Percentiles rank a stretch among this genome's conserved stretches.
These are phyloP conservation scores for Sclerotiophoma versabilis DNA, from an alignment of 2,329 filamentous ascomycete genomes.

Conservation along the genomic window DNA sequence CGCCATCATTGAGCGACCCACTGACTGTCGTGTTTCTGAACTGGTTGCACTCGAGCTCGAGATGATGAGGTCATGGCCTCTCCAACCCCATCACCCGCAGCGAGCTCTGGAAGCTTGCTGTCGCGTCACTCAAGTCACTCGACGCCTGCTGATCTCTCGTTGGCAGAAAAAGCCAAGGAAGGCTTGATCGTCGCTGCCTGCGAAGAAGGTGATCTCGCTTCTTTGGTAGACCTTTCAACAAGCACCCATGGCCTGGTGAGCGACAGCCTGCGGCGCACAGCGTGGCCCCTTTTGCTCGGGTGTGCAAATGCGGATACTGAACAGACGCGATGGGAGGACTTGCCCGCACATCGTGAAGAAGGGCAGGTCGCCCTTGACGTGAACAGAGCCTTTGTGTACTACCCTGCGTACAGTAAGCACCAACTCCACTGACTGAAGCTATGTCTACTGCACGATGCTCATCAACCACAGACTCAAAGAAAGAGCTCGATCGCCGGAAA, in stretches of 20 bases:
- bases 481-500: conserved; percentile 75
- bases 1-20: conserved; percentile 7
- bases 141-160: conserved; percentile 20
- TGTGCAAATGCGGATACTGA: conserved; percentile 30
- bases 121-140: conserved; percentile 23
- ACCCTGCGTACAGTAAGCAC: conserved; percentile 73
- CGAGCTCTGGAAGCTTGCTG: conserved; percentile 39
- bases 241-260: conserved; percentile 55
- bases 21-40: not conserved
- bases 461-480: conserved; percentile 69
- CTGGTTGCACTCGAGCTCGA: conserved; percentile 10
- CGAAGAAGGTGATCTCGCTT: conserved; percentile 47
- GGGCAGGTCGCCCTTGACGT: conserved; percentile 92
- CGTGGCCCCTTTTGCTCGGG: conserved; percentile 71
- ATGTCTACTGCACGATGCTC: conserved; percentile 4
- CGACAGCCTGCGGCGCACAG: conserved; percentile 69
- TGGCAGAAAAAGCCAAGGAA: conserved; percentile 36
- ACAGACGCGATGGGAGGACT: conserved; percentile 61
- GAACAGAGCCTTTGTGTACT: conserved; percentile 95
- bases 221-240: conserved; percentile 53
- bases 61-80: conserved; percentile 39
- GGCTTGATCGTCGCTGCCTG: conserved; percentile 53
- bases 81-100: conserved; percentile 33
- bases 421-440: not conserved
- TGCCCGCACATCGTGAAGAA: conserved; percentile 84